Evolutionary conservation across 2,329 filamentous ascomycete genomes (phyloP).

Genomic region (Colletotrichum cuscutae): DNA sequence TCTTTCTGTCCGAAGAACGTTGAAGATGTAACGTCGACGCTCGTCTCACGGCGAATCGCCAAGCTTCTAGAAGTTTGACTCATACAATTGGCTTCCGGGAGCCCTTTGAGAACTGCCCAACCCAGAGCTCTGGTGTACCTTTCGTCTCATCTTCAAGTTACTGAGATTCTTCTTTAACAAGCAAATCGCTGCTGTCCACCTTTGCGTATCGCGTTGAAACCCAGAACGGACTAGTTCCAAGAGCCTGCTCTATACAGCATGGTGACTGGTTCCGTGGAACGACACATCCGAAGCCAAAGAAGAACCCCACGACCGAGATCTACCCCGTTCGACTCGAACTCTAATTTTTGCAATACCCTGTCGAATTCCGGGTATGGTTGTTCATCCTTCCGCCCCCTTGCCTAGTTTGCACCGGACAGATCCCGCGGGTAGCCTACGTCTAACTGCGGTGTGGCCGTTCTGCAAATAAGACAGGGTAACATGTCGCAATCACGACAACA

Average conservation of each 20-base stretch:
- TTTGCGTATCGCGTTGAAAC: neutral
- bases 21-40: conserved; percentile 7
- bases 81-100: neutral
- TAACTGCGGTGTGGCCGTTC: neutral
- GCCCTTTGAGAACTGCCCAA: neutral
- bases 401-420: neutral
- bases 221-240: neutral
- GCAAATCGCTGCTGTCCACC: neutral
- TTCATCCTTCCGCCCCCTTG: conserved; percentile 28
- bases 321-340: conserved; percentile 11
- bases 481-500: neutral
- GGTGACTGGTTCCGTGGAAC: neutral
- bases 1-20: conserved; percentile 18
- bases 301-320: conserved; percentile 12
- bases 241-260: neutral
- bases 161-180: neutral
- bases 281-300: neutral
- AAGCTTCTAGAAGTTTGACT: conserved; percentile 26
- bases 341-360: neutral
- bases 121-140: neutral
- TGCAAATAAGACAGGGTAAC: conserved; percentile 10
- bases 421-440: conserved; percentile 6
- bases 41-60: conserved; percentile 11
- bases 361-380: conserved; percentile 18
- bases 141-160: neutral